Evolutionary conservation across 805 yeast genomes (phyloP).

Genomic region (Yamadazyma philogaea): DNA sequence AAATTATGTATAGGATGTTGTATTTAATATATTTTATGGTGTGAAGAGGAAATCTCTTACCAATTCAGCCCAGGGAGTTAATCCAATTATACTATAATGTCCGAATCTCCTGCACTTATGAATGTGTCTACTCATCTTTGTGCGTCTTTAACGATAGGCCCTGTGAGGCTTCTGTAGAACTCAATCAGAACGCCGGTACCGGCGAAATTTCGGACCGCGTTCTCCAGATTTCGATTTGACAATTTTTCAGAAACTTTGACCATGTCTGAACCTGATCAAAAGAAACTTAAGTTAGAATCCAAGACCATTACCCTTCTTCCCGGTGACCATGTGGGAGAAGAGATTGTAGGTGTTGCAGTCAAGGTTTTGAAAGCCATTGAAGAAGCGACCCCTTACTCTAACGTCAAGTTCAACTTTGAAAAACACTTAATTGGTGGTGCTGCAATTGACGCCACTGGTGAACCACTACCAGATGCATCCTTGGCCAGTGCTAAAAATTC

Average conservation of each 20-base stretch:
- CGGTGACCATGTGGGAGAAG: constrained; percentile 97
- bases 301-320: constrained; percentile 86
- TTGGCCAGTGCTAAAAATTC: constrained; percentile 79
- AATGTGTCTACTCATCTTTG: too few species aligned
- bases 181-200: constrained; percentile 3
- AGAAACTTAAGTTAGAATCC: constrained; percentile 16
- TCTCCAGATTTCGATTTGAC: constrained; percentile 4
- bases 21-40: not conserved
- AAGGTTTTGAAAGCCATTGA: constrained; percentile 83
- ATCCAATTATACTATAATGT: too few species aligned
- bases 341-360: constrained; percentile 84
- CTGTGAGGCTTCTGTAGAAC: too few species aligned
- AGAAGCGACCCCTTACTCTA: constrained; percentile 36
- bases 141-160: too few species aligned
- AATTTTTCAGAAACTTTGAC: not conserved
- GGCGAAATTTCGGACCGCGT: not conserved
- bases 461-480: constrained; percentile 82
- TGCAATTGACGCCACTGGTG: constrained; percentile 95
- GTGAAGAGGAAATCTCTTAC: not conserved
- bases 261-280: constrained; percentile 20
- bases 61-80: too few species aligned
- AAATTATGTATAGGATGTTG: constrained; percentile 9
- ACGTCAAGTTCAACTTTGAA: constrained; percentile 67
- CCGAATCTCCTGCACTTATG: too few species aligned
- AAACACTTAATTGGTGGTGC: constrained; percentile 96